phyloP scores from a whole-genome alignment of 208 protist species.

The Angomonas ambiguus region DNA sequence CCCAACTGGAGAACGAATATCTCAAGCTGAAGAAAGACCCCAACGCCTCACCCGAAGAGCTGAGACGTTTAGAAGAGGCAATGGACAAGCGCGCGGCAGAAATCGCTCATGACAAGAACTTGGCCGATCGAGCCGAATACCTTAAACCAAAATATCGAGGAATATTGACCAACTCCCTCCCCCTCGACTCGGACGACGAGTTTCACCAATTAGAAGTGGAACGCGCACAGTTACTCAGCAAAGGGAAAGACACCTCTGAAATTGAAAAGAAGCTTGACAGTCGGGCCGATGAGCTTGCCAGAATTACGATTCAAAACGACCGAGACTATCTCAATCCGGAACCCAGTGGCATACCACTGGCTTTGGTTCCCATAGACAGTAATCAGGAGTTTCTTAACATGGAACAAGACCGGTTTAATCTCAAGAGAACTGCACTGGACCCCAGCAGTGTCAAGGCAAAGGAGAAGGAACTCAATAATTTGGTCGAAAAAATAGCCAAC shows the following conservation, averaged over 20 bases:
- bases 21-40: constrained; percentile 21
- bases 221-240: constrained; percentile 19
- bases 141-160: constrained; percentile 21
- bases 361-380: constrained; percentile 33
- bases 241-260: not conserved
- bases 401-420: constrained; percentile 35
- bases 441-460: constrained; percentile 19
- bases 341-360: constrained; percentile 33
- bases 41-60: constrained; percentile 13
- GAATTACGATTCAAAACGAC: constrained; percentile 26
- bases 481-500: constrained; percentile 33
- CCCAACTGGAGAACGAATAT: constrained; percentile 31
- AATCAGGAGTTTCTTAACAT: constrained; percentile 37
- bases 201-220: constrained; percentile 21
- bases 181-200: constrained; percentile 22
- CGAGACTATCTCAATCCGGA: constrained; percentile 41
- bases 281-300: constrained; percentile 32
- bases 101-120: constrained; percentile 21
- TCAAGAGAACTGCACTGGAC: constrained; percentile 14
- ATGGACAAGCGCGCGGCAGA: constrained; percentile 26
- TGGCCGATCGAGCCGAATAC: constrained; percentile 15
- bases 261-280: constrained; percentile 40
- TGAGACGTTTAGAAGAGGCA: constrained; percentile 24
- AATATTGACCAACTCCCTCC: constrained; percentile 21
- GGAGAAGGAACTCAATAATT: constrained; percentile 35